These are phyloP conservation scores for Alternaria sp. DNA, from an alignment of 2,329 filamentous ascomycete species.

Conservation along the genomic window DNA sequence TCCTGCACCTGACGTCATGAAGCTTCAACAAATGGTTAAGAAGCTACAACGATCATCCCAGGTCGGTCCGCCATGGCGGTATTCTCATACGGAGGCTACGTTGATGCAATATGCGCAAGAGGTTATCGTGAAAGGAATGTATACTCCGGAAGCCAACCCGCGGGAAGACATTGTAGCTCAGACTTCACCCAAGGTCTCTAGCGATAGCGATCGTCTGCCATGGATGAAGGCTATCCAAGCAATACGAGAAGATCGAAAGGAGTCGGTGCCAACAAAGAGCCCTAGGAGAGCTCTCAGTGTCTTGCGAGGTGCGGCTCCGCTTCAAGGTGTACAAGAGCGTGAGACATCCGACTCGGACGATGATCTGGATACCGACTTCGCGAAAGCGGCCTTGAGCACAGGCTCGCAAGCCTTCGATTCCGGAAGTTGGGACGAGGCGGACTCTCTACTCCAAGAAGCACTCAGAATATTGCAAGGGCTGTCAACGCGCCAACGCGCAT, in stretches of 20 bases:
- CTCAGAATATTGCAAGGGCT: constrained; percentile 30
- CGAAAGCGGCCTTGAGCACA: constrained; percentile 31
- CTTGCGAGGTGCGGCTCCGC: neutral
- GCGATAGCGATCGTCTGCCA: neutral
- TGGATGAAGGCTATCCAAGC: constrained; percentile 16
- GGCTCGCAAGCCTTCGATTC: constrained; percentile 31
- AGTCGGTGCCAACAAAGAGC: neutral
- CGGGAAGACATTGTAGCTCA: neutral
- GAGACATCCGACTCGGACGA: constrained; percentile 26
- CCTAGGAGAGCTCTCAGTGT: neutral
- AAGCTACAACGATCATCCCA: constrained; percentile 16
- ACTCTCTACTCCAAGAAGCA: constrained; percentile 34
- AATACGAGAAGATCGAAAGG: constrained; percentile 5
- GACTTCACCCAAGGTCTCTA: neutral
- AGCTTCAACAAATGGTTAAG: constrained; percentile 13
- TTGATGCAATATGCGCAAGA: constrained; percentile 20
- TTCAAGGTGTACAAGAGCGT: neutral
- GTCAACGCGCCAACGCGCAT: constrained; percentile 18
- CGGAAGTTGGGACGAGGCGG: constrained; percentile 29
- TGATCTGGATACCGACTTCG: constrained; percentile 33
- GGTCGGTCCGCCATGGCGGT: constrained; percentile 5
- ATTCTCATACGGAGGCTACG: constrained; percentile 15
- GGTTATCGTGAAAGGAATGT: constrained; percentile 8
- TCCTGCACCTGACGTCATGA: constrained; percentile 2
- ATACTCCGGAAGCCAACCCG: neutral